Conservation (phyloP, 306 rosid genomes). For the Heteromeles arbutifolia region DNA sequence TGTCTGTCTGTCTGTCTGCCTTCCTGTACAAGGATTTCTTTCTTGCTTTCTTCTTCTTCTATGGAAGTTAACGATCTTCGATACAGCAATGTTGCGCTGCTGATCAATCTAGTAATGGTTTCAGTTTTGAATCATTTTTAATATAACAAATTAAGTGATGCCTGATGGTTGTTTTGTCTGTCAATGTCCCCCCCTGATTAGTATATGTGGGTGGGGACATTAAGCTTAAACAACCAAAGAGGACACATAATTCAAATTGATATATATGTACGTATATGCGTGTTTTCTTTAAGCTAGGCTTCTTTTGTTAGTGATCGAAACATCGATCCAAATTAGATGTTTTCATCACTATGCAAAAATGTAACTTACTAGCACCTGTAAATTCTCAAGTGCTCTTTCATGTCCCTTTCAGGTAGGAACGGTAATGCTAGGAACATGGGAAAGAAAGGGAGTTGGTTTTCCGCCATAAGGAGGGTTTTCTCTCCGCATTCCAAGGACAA, state of each 20-base stretch:
- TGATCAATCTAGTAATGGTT: neutral
- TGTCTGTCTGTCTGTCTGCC: neutral
- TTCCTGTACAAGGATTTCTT: neutral
- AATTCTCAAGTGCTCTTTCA: slow-evolving; percentile 14
- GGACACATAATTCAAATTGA: neutral
- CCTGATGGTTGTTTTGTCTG: neutral
- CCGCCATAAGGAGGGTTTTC: slow-evolving; percentile 85
- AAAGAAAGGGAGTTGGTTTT: slow-evolving; percentile 92
- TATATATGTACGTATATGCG: too few species aligned
- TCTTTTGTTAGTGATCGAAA: too few species aligned
- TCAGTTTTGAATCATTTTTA: neutral
- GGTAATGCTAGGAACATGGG: slow-evolving; percentile 93
- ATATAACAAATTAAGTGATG: neutral
- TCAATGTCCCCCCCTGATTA: neutral
- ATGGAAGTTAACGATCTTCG: neutral
- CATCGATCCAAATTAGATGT: neutral
- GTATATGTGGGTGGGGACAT: neutral
- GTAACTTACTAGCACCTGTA: neutral
- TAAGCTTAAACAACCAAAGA: neutral
- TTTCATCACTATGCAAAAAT: neutral
- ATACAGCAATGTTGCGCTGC: neutral
- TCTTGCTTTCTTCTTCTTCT: neutral
- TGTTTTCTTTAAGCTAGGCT: too few species aligned
- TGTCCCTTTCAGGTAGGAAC: slow-evolving; percentile 39
- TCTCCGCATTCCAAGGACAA: slow-evolving; percentile 78